A percentile compares a stretch with the other conserved stretches of the same genome.
Conservation (phyloP, 768 basidiomycete species). For the Termitomyces sp. region DNA sequence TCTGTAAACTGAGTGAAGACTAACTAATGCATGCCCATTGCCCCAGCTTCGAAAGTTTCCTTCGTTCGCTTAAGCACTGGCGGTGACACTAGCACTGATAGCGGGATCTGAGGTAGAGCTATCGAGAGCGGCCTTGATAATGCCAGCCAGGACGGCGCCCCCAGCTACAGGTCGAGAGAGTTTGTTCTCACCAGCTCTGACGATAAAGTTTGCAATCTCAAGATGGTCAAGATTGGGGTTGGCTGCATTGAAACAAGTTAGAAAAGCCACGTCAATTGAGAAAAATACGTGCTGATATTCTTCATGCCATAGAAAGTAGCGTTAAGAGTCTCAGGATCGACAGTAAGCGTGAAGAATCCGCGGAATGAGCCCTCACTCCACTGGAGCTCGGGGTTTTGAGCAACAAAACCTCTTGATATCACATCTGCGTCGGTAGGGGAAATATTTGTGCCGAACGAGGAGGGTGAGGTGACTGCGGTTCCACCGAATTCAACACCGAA, state of each 20-base stretch:
- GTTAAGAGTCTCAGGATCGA: neutral
- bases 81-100: neutral
- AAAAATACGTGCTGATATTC: neutral
- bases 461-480: neutral
- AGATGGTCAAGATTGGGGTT: constrained; percentile 4
- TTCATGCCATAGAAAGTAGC: constrained; percentile 4
- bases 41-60: neutral
- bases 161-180: constrained; percentile 14
- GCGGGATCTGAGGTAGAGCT: neutral
- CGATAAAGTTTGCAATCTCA: constrained; percentile 7
- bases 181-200: constrained; percentile 12
- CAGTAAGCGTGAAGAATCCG: constrained; percentile 1
- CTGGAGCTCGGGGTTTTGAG: neutral
- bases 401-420: neutral
- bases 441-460: neutral
- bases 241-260: neutral
- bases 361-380: constrained; percentile 5
- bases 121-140: constrained; percentile 6
- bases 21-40: neutral
- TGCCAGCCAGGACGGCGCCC: constrained; percentile 10
- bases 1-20: neutral
- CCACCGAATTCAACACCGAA: neutral
- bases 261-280: neutral
- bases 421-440: neutral
- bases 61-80: neutral